These are phyloP conservation scores for Phallus indusiatus DNA, from an alignment of 768 basidiomycete genomes.

Conservation along the genomic window DNA sequence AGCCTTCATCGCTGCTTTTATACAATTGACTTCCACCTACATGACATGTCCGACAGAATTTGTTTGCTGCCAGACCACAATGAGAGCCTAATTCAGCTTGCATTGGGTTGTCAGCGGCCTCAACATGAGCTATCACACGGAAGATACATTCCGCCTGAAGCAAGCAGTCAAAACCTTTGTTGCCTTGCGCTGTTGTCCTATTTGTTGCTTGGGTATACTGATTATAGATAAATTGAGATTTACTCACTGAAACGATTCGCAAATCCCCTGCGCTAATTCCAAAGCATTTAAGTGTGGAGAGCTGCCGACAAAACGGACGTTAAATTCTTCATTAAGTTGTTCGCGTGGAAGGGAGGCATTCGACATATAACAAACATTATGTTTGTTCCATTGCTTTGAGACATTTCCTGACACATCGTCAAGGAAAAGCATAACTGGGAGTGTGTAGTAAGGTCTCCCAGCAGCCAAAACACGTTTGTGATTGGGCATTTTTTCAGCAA, in stretches of 20 bases:
- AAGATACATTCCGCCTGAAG: neutral
- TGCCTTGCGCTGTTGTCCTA: neutral
- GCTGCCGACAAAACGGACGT: constrained; percentile 19
- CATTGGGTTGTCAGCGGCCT: constrained; percentile 17
- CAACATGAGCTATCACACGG: constrained; percentile 9
- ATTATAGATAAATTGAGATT: neutral
- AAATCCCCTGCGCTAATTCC: neutral
- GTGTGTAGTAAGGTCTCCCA: constrained; percentile 15
- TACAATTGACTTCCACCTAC: constrained; percentile 19
- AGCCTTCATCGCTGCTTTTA: constrained; percentile 21
- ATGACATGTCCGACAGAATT: constrained; percentile 28
- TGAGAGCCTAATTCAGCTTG: constrained; percentile 12
- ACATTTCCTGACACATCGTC: constrained; percentile 28
- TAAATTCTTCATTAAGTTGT: constrained; percentile 24
- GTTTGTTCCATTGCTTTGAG: constrained; percentile 31
- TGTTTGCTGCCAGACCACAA: constrained; percentile 23
- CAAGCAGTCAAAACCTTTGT: no score
- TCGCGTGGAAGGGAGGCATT: constrained; percentile 22
- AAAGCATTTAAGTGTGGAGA: constrained; percentile 18
- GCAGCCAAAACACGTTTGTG: constrained; percentile 11
- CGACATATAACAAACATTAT: constrained; percentile 27
- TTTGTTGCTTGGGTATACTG: neutral
- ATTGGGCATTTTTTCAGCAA: constrained; percentile 16
- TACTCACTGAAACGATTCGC: neutral
- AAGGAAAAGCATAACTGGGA: constrained; percentile 24